Evolutionary conservation across 208 protist genomes (phyloP), one percentile per base, ranked within the genome.

Genomic region (Wallacemonas rigidus): DNA sequence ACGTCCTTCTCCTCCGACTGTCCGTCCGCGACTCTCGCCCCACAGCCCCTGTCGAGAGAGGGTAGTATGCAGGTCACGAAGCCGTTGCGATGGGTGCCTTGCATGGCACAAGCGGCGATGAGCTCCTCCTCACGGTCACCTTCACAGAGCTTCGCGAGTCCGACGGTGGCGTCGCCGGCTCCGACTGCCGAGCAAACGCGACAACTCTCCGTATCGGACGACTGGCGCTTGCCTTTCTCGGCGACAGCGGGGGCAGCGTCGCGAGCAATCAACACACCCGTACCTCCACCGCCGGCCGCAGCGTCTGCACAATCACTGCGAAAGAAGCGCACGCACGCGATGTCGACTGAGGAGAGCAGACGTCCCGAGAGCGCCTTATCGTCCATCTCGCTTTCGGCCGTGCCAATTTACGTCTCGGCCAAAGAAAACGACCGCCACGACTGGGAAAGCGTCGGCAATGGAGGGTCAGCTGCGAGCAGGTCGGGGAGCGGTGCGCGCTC

Each of bases 391-490:
- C 35, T 63, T 4, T 63, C 57, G 39, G 5, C 57, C 6, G 57
- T 17, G 0, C 57, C 57, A 1, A 63, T 63, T 6, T 63, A 63
- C 57, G 17, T n/a, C 6, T 17, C 36, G 4, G 57, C 15, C 7
- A 8, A 35, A 36, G 62, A 76, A 12, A 7, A 56, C 41, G 72
- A 76, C 6, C 1, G 38, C 6, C 64, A 50, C 14, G 44, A 48
- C 17, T 45, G 48, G 45, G 40, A 50, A 62, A 64, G 54, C 40
- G 35, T 9, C 36, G 11, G 45, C 53, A 3, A 11, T 57, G 35
- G 26, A 76, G 71, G 26, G 8, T 47, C 6, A 75, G 61, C 71
- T 55, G 61, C 39, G 60, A 5, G 62, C 56, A 39, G 56, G 56
- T 26, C n/a, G 36, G 9, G 60, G 35, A 8, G 60, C 9, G 53